A percentile compares a stretch with the other conserved stretches of the same genome.
phyloP scores from a whole-genome alignment of 139 green algal species.

The Monoraphidium neglectum region DNA sequence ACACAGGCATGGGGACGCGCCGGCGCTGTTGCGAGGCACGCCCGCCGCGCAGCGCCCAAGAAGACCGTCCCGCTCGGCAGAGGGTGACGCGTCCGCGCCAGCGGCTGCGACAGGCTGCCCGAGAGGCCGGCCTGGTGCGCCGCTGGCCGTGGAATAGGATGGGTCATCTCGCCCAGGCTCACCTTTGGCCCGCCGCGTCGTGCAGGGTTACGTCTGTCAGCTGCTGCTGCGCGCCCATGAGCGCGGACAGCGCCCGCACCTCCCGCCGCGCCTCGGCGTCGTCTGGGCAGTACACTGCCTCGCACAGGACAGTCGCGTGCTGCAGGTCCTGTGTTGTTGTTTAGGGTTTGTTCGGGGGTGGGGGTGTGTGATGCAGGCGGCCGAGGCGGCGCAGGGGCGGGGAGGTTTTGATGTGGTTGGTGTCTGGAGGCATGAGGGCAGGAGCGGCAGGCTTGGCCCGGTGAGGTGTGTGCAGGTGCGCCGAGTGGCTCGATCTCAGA shows the following conservation, averaged over 20 bases:
- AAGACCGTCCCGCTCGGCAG: too few relatives aligned
- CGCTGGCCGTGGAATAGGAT: not conserved
- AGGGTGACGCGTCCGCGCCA: not conserved
- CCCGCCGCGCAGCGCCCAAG: too few relatives aligned
- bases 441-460: too few relatives aligned
- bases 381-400: too few relatives aligned
- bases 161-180: not conserved
- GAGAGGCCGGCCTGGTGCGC: not conserved
- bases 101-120: not conserved
- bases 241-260: not conserved
- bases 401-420: too few relatives aligned
- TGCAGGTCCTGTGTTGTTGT: constrained; percentile 12
- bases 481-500: too few relatives aligned
- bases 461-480: too few relatives aligned
- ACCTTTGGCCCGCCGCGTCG: constrained; percentile 24
- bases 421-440: too few relatives aligned
- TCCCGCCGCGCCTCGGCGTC: not conserved
- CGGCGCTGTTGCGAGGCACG: too few relatives aligned
- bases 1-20: too few relatives aligned
- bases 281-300: constrained; percentile 20
- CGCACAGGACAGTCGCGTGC: constrained; percentile 21
- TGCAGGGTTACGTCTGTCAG: not conserved
- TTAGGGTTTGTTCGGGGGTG: too few relatives aligned
- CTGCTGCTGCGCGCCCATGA: not conserved
- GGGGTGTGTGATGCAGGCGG: too few relatives aligned